Evolutionary conservation across 306 rosid genomes (phyloP).

Genomic region (barrel medic (Medicago truncatula)): MtrunA17r5.0-ANR NC_053049.1:31070001-31070500

Average conservation of each 20-base stretch:
- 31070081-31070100: neutral
- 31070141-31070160: neutral
- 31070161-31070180: neutral
- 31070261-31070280: too few species aligned
- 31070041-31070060: neutral
- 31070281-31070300: too few species aligned
- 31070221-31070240: neutral
- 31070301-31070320: too few species aligned
- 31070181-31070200: conserved; percentile 13
- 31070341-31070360: too few species aligned
- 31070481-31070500: too few species aligned
- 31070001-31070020: neutral
- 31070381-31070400: too few species aligned
- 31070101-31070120: neutral
- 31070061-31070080: neutral
- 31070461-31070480: too few species aligned
- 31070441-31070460: too few species aligned
- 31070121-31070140: neutral
- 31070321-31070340: too few species aligned
- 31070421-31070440: neutral
- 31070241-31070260: too few species aligned
- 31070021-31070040: neutral
- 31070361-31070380: too few species aligned
- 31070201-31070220: neutral
- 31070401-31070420: conserved; percentile 26